Conservation (phyloP, 2,329 filamentous ascomycete species). For the Endoconidiophora polonica region DNA sequence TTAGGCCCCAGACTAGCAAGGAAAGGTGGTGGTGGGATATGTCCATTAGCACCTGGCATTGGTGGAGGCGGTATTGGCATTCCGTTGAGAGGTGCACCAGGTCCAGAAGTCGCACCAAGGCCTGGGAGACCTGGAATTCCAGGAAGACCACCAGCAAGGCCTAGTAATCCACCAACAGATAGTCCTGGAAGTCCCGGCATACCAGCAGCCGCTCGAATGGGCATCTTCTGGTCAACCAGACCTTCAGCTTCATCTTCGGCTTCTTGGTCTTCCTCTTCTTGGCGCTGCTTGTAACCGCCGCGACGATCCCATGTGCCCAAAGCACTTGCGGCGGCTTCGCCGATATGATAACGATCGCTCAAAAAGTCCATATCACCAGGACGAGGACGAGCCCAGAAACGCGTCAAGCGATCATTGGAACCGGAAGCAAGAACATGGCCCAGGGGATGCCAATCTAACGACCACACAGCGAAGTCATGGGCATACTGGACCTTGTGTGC, state of each 20-base stretch:
- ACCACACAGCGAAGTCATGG: slow-evolving; percentile 94
- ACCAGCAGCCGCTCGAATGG: slow-evolving; percentile 29
- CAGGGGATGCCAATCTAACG: slow-evolving; percentile 90
- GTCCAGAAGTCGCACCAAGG: background rate
- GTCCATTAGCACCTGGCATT: slow-evolving; percentile 30
- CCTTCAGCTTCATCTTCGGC: slow-evolving; percentile 86
- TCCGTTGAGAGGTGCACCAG: slow-evolving; percentile 1
- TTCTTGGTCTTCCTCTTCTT: slow-evolving; percentile 89
- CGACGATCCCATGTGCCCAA: slow-evolving; percentile 87
- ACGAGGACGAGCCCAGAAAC: slow-evolving; percentile 85
- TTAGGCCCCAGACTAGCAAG: slow-evolving; percentile 33
- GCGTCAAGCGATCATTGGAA: slow-evolving; percentile 88
- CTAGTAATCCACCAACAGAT: slow-evolving; percentile 22
- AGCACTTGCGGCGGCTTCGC: slow-evolving; percentile 76
- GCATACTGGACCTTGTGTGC: slow-evolving; percentile 76
- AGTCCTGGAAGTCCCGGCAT: slow-evolving; percentile 35
- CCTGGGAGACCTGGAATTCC: slow-evolving; percentile 2
- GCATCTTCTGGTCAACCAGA: slow-evolving; percentile 79
- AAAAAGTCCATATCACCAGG: slow-evolving; percentile 74
- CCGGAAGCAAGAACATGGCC: slow-evolving; percentile 91
- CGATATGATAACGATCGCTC: slow-evolving; percentile 89
- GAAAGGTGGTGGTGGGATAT: slow-evolving; percentile 33
- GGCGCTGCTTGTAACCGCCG: slow-evolving; percentile 58
- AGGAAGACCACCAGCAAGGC: slow-evolving; percentile 35
- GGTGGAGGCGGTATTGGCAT: slow-evolving; percentile 17